Evolutionary conservation across 208 protist genomes (phyloP).

Genomic region (Acanthamoeba triangularis): DNA sequence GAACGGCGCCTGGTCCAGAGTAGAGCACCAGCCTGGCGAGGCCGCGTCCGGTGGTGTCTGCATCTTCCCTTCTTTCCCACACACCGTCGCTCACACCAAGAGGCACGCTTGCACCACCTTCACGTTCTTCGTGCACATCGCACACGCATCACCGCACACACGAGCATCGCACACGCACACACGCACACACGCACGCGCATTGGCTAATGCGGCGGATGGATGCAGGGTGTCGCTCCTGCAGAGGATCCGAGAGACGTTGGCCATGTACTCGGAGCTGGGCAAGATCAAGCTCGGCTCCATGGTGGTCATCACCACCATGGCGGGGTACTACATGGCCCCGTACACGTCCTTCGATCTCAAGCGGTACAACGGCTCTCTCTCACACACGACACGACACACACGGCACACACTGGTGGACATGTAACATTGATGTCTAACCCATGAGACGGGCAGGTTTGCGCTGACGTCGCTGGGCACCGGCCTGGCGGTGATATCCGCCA

Average conservation of each 20-base stretch:
- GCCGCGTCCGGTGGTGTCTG: not conserved
- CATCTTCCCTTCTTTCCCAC: slow-evolving; percentile 18
- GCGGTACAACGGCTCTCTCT: not conserved
- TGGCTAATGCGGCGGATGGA: no score
- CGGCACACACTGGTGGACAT: no score
- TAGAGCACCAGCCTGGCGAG: not conserved
- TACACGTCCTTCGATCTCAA: not conserved
- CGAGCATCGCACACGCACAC: not conserved
- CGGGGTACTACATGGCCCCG: slow-evolving; percentile 26
- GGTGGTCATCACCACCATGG: slow-evolving; percentile 43
- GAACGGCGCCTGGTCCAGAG: not conserved
- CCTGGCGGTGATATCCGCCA: slow-evolving; percentile 31
- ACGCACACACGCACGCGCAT: no score
- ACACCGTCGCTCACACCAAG: not conserved
- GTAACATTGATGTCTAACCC: no score
- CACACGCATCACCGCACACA: no score
- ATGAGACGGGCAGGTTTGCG: not conserved
- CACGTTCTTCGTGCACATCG: not conserved
- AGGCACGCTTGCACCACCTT: not conserved
- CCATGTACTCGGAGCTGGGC: slow-evolving; percentile 56
- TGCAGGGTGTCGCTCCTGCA: slow-evolving; percentile 20
- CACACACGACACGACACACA: no score
- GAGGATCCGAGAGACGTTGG: not conserved
- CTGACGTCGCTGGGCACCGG: slow-evolving; percentile 36
- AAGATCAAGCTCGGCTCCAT: slow-evolving; percentile 43